Evolutionary conservation across 345 rosid genomes (phyloP).

Genomic region (Euphorbia pulcherrima): DNA sequence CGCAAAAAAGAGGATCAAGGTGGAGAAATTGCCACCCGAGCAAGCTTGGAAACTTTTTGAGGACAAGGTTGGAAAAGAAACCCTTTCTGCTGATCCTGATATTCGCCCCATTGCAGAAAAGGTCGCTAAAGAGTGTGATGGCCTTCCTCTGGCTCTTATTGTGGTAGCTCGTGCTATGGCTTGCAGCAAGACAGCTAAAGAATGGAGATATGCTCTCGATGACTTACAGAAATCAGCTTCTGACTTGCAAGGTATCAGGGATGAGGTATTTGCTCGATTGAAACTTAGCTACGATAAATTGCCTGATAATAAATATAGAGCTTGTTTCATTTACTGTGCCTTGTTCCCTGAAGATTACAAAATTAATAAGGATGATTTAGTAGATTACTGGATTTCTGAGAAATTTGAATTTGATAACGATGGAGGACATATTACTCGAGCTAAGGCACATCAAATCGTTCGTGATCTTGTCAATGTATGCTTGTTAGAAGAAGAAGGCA

Average conservation of each 20-base stretch:
- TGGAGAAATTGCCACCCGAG: not conserved
- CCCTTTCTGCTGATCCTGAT: not conserved
- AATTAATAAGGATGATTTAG: not conserved
- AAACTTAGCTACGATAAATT: constrained; percentile 16
- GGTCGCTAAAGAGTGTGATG: constrained; percentile 7
- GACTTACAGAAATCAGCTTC: constrained; percentile 1
- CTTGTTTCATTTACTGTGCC: constrained; percentile 15
- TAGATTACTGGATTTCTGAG: constrained; percentile 25
- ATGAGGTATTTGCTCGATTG: constrained; percentile 1
- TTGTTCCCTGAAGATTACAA: constrained; percentile 21
- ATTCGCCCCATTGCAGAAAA: constrained; percentile 4
- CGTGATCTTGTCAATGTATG: constrained; percentile 12
- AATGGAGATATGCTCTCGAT: constrained; percentile 15
- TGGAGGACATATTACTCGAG: not conserved
- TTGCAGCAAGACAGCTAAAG: constrained; percentile 2
- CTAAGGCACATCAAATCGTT: not conserved
- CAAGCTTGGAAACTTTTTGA: not conserved
- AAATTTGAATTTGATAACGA: not conserved
- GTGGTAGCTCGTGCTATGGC: constrained; percentile 20
- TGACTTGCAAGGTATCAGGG: not conserved
- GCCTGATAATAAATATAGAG: not conserved
- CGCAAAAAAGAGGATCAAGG: not conserved
- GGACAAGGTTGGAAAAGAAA: constrained; percentile 1
- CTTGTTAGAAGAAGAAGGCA: constrained; percentile 20
- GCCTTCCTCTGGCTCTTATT: constrained; percentile 22